Evolutionary conservation across 2,329 filamentous ascomycete species (phyloP).

Genomic region (Chaetomiaceae sp.): DNA sequence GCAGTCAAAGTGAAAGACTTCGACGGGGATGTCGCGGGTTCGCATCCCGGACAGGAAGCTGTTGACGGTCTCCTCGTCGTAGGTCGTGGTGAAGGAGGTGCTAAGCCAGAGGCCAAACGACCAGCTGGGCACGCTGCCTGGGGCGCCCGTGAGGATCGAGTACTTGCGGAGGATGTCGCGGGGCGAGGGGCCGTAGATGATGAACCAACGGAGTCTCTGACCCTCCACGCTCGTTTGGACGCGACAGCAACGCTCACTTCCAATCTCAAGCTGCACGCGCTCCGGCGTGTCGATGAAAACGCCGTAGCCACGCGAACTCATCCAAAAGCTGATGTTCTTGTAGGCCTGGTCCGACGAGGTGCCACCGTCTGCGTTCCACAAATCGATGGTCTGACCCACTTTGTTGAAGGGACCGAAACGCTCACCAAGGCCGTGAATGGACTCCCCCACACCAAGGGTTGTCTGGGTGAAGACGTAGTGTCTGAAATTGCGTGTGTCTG

Average conservation of each 20-base stretch:
- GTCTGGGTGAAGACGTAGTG: conserved; percentile 55
- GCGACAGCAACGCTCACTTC: conserved; percentile 65
- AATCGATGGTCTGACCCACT: conserved; percentile 61
- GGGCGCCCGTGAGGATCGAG: conserved; percentile 58
- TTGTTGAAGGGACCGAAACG: conserved; percentile 72
- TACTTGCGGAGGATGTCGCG: conserved; percentile 67
- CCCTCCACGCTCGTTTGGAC: conserved; percentile 64
- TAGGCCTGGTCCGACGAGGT: conserved; percentile 66
- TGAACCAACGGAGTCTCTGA: conserved; percentile 66
- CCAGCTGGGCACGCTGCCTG: conserved; percentile 63
- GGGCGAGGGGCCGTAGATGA: conserved; percentile 65
- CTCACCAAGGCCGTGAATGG: conserved; percentile 68
- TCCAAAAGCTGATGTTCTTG: conserved; percentile 65
- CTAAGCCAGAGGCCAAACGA: conserved; percentile 72
- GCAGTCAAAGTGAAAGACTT: conserved; percentile 71
- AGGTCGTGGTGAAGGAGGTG: conserved; percentile 68
- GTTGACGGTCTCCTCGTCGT: conserved; percentile 62
- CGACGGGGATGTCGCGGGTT: conserved; percentile 56
- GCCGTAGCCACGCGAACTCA: conserved; percentile 68
- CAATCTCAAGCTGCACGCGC: conserved; percentile 64
- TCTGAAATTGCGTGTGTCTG: conserved; percentile 45
- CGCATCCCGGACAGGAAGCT: conserved; percentile 65
- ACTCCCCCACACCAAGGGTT: conserved; percentile 53
- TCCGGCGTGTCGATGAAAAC: conserved; percentile 68
- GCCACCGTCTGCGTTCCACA: conserved; percentile 60